These are phyloP conservation scores for Penicillium sp. DNA, from an alignment of 2,329 filamentous ascomycete species.

Conservation along the genomic window DNA sequence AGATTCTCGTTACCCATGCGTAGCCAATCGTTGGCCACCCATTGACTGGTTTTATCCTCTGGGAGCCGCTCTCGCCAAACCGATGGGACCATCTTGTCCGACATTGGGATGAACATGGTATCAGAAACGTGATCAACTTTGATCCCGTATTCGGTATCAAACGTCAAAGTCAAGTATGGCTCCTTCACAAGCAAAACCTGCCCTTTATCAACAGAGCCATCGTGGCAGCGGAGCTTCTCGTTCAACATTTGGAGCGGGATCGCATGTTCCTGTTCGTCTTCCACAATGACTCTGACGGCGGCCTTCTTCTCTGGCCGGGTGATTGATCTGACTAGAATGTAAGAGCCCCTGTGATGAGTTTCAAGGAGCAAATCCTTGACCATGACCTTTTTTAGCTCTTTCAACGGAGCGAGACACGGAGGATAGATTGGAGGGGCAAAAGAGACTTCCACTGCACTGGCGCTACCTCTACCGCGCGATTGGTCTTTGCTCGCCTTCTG, in stretches of 20 bases:
- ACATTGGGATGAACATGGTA: slow-evolving; percentile 38
- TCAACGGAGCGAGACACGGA: slow-evolving; percentile 12
- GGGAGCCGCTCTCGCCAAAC: slow-evolving; percentile 31
- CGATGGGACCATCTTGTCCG: slow-evolving; percentile 42
- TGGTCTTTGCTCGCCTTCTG: background rate
- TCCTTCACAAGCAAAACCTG: slow-evolving; percentile 52
- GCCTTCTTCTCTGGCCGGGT: slow-evolving; percentile 28
- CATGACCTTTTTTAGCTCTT: slow-evolving; percentile 23
- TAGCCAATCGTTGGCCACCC: background rate
- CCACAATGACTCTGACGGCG: slow-evolving; percentile 32
- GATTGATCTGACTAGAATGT: slow-evolving; percentile 33
- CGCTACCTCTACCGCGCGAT: background rate
- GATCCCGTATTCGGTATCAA: slow-evolving; percentile 43
- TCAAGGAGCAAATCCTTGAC: slow-evolving; percentile 36
- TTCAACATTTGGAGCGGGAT: slow-evolving; percentile 17
- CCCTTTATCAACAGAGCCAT: slow-evolving; percentile 5
- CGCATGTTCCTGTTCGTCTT: slow-evolving; percentile 40
- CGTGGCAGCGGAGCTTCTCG: background rate
- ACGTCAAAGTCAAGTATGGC: slow-evolving; percentile 50
- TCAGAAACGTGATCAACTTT: slow-evolving; percentile 57
- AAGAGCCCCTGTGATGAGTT: slow-evolving; percentile 40
- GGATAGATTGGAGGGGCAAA: background rate
- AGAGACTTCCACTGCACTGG: background rate
- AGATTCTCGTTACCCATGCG: background rate
- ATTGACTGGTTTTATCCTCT: background rate